These are phyloP conservation scores for Colletotrichum siamense DNA, from an alignment of 2,329 filamentous ascomycete genomes.

Conservation along the genomic window DNA sequence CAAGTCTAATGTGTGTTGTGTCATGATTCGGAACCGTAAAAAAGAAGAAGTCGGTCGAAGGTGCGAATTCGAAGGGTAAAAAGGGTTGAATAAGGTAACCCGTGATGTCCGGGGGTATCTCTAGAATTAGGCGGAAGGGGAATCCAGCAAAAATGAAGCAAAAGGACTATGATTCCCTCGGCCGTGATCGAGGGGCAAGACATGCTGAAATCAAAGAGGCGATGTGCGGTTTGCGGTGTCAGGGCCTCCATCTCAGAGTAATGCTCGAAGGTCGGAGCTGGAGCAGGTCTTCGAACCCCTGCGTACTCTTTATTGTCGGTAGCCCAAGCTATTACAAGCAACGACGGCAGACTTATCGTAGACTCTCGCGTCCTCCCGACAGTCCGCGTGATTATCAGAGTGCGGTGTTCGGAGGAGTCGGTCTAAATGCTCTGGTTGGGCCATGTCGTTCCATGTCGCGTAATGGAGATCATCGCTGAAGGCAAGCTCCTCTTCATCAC, in stretches of 20 bases:
- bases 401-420: not conserved
- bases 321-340: slow-evolving; percentile 2
- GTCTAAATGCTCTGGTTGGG: slow-evolving; percentile 7
- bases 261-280: not conserved
- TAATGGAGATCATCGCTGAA: slow-evolving; percentile 20
- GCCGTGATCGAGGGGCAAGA: not conserved
- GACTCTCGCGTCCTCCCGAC: not conserved
- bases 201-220: not conserved
- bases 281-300: not conserved
- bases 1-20: slow-evolving; percentile 17
- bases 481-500: slow-evolving; percentile 27
- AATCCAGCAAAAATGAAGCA: slow-evolving; percentile 12
- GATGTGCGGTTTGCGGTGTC: not conserved
- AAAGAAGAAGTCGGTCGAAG: slow-evolving; percentile 1
- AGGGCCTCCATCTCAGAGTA: not conserved
- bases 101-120: slow-evolving; percentile 25
- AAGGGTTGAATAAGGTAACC: slow-evolving; percentile 10
- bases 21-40: slow-evolving; percentile 13
- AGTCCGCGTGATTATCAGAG: not conserved
- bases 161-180: slow-evolving; percentile 5
- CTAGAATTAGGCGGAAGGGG: slow-evolving; percentile 23
- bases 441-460: slow-evolving; percentile 14
- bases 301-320: not conserved
- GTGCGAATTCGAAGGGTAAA: not conserved
- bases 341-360: not conserved